phyloP scores from a whole-genome alignment of 2,329 filamentous ascomycete genomes.

The Aspergillus unguis region DNA sequence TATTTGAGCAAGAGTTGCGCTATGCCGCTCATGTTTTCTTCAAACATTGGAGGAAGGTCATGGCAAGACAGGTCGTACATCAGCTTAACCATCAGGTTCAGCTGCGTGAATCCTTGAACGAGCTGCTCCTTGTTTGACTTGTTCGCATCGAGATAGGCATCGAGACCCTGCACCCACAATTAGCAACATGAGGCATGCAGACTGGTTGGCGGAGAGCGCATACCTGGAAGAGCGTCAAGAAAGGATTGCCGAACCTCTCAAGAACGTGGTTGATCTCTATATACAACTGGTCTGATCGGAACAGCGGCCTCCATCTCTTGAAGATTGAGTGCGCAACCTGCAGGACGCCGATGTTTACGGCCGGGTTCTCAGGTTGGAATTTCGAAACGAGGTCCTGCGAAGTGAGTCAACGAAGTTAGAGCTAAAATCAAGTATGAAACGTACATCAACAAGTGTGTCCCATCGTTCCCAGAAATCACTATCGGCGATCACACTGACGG shows the following conservation, averaged over 20 bases:
- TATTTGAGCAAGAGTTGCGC: slow-evolving; percentile 86
- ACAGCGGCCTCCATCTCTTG: slow-evolving; percentile 89
- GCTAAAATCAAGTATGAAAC: slow-evolving; percentile 21
- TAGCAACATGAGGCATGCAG: not conserved
- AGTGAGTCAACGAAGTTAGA: slow-evolving; percentile 8
- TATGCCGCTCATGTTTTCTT: slow-evolving; percentile 77
- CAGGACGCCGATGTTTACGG: slow-evolving; percentile 87
- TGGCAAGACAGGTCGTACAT: slow-evolving; percentile 97
- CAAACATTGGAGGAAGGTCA: slow-evolving; percentile 90
- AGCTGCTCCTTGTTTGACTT: slow-evolving; percentile 71
- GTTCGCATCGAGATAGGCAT: slow-evolving; percentile 65
- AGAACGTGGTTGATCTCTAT: slow-evolving; percentile 96
- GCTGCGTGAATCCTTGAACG: slow-evolving; percentile 74
- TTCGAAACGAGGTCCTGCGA: slow-evolving; percentile 78
- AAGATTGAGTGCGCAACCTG: slow-evolving; percentile 99
- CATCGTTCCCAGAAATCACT: slow-evolving; percentile 96
- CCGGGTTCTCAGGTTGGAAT: slow-evolving; percentile 75
- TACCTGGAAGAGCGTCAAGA: slow-evolving; percentile 74
- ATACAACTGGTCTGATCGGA: slow-evolving; percentile 87
- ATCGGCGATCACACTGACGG: slow-evolving; percentile 94
- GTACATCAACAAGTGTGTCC: slow-evolving; percentile 87
- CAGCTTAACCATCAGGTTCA: slow-evolving; percentile 86
- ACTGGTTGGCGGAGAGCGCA: slow-evolving; percentile 21
- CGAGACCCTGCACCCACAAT: slow-evolving; percentile 41
- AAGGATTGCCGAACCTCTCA: slow-evolving; percentile 75